Evolutionary conservation across 2,329 filamentous ascomycete genomes (phyloP).

Genomic region (Claviceps purpurea): DNA sequence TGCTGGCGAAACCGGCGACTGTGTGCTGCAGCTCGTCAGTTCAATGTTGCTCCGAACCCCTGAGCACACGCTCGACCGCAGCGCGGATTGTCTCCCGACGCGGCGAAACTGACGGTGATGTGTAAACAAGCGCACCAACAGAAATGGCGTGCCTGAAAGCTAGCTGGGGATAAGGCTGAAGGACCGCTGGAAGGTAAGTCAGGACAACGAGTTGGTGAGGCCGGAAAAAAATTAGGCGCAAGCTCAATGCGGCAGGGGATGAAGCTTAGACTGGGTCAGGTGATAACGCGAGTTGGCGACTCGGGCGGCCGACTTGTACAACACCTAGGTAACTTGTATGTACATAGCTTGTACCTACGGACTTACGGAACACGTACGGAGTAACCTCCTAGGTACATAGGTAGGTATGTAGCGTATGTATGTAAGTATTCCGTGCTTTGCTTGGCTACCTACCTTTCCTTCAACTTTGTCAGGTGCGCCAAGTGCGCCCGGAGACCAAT

Average conservation of each 20-base stretch:
- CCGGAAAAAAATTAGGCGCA: not conserved
- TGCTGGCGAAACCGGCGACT: not conserved
- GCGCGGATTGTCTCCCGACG: too few relatives aligned
- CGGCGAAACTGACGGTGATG: not conserved
- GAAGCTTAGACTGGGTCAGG: slow-evolving; percentile 3
- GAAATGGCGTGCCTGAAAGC: not conserved
- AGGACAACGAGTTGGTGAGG: not conserved
- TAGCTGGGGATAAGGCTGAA: not conserved
- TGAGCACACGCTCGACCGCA: not conserved
- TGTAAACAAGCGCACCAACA: not conserved
- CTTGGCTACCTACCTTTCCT: too few relatives aligned
- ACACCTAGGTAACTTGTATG: too few relatives aligned
- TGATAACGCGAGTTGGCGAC: slow-evolving; percentile 1
- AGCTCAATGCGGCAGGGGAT: not conserved
- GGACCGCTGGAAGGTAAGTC: not conserved
- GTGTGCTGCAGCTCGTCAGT: not conserved
- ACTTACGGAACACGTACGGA: too few relatives aligned
- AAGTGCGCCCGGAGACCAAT: too few relatives aligned
- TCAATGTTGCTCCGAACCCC: not conserved
- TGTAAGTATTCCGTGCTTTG: too few relatives aligned
- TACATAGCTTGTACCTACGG: too few relatives aligned
- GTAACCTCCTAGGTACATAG: too few relatives aligned
- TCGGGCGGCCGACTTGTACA: too few relatives aligned
- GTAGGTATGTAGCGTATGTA: too few relatives aligned
- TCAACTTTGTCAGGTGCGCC: too few relatives aligned